Percentiles rank a stretch among this genome's conserved stretches.
Conservation (phyloP, 805 yeast species). For the Myxozyma mucilagina region DNA sequence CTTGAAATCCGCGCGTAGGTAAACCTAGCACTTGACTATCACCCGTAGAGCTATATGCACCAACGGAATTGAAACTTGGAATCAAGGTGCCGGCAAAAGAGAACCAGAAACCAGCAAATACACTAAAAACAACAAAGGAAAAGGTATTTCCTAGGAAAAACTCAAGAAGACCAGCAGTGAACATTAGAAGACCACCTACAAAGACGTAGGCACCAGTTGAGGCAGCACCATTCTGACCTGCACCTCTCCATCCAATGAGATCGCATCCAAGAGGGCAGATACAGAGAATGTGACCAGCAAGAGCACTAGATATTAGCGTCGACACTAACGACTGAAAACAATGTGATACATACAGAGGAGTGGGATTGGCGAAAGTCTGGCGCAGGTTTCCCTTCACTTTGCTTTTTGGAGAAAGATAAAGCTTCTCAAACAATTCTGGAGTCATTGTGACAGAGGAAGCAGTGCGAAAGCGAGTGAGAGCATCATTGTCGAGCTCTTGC, state of each 20-base stretch:
- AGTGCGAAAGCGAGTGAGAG: conserved; percentile 32
- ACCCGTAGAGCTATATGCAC: conserved; percentile 30
- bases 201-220: conserved; percentile 26
- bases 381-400: conserved; percentile 26
- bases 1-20: conserved; percentile 17
- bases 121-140: conserved; percentile 30
- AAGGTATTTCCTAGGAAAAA: conserved; percentile 34
- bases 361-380: conserved; percentile 32
- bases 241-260: conserved; percentile 32
- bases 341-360: conserved; percentile 21
- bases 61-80: conserved; percentile 29
- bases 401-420: conserved; percentile 29
- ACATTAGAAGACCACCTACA: conserved; percentile 26
- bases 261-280: conserved; percentile 30
- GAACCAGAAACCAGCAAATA: conserved; percentile 32
- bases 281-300: conserved; percentile 25
- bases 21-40: conserved; percentile 19
- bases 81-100: conserved; percentile 27
- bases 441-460: conserved; percentile 29
- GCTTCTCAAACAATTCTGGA: conserved; percentile 32
- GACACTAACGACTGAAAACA: neutral
- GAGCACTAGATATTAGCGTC: conserved; percentile 6
- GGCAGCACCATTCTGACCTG: conserved; percentile 33
- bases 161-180: conserved; percentile 30
- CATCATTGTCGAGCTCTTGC: conserved; percentile 8